Base-by-base conservation (phyloP, 1,284 basidiomycete species). In the Termitomyces sp. region DNA sequence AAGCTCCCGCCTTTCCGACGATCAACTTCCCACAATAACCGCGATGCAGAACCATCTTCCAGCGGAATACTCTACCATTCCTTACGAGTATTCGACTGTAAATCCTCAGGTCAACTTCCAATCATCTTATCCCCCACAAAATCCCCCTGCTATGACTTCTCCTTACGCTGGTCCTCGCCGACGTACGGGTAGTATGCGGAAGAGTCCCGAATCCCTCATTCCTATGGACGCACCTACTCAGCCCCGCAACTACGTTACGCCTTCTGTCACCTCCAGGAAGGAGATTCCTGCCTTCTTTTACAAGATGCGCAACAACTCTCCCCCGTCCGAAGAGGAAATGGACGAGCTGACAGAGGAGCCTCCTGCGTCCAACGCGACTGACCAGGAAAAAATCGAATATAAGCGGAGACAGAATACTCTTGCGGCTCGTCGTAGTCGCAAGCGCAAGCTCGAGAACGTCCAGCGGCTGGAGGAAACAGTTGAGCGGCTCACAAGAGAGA, bases 351-450 rank as follows among this genome's bases (percentile, higher is more conserved):
- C 65, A 7, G 70, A 75, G 50, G 62, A 73, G 55, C 64, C 67
- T 41, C 60, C 66, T 57, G 60, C 72, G 50, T 57, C 72, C 51
- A 74, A 74, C 57, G 72, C 70, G n/a, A 77, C 75, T 0, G 85
- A 84, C 57, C 71, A 84, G 63, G 80, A 86, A 64, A 84, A 86
- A 57, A 89, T 90, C 60, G 86, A 84, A 62, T 78, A 78, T 40
- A 92, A 91, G 73, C 80, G 91, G 35, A 77, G 84, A 7, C 84
- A 86, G 67, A 93, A 93, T 62, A 92, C 91, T 0, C 71, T 92
- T 8, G 91, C 91, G 1, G 91, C 91, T 7, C 80, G 91, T 4
- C 79, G 86, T 31, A 87, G 83, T 63, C 78, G 91, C 10, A 81
- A 81, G 72, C 79, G 88, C 50, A 92, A 91, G 73, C 68, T 68